phyloP scores from a whole-genome alignment of 305 asterid genomes.

The Fraxinus nigra region DNA sequence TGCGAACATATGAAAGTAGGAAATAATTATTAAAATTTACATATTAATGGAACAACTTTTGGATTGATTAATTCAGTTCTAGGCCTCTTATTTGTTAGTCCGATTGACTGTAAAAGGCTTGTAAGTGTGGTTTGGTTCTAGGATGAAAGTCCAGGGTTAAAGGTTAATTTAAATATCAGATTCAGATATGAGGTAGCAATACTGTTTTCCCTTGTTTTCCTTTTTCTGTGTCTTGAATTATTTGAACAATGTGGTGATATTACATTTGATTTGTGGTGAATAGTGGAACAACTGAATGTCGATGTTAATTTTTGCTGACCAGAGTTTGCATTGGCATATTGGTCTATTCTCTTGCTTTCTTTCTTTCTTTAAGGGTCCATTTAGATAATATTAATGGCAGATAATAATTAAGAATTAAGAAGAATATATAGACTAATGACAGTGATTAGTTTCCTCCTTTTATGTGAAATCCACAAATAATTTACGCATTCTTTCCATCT shows the following conservation, averaged over 20 bases:
- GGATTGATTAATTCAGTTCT: not conserved
- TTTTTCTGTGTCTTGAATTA: not conserved
- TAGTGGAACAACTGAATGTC: not conserved
- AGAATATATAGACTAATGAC: not conserved
- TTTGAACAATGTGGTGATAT: not conserved
- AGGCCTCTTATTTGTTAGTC: not conserved
- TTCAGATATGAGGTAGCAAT: constrained; percentile 2
- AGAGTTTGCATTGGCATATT: not conserved
- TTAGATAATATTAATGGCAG: not conserved
- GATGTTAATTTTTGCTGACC: not conserved
- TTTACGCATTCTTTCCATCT: not conserved
- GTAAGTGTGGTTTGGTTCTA: not conserved
- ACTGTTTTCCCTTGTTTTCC: not conserved
- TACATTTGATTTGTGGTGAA: not conserved
- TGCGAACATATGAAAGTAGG: not conserved
- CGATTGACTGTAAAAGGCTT: not conserved
- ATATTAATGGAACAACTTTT: not conserved
- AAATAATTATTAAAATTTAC: not conserved
- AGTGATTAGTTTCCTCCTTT: not conserved
- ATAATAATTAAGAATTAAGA: not conserved
- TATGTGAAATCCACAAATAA: not conserved
- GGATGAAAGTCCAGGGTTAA: constrained; percentile 5
- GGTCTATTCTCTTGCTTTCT: not conserved
- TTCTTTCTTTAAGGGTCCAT: not conserved
- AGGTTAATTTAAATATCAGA: not conserved